Conservation (phyloP, 2,329 filamentous ascomycete species). For the Chrysoporthe austroafricana region DNA sequence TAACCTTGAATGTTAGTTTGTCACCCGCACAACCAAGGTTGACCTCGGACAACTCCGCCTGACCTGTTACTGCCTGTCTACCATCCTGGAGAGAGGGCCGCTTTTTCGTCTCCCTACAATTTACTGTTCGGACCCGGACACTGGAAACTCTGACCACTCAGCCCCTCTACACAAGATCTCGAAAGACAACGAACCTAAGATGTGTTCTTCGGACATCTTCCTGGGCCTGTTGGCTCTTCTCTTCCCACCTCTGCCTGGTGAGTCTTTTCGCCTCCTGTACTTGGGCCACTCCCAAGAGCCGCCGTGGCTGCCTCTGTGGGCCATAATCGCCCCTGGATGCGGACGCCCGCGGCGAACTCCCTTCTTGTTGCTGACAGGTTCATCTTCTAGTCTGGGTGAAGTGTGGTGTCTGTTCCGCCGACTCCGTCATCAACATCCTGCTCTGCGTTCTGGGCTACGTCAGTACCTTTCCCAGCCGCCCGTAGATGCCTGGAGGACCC, state of each 20-base stretch:
- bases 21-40: neutral
- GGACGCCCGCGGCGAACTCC: neutral
- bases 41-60: neutral
- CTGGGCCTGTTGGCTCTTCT: conserved; percentile 66
- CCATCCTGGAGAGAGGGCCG: conserved; percentile 1
- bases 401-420: conserved; percentile 86
- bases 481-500: conserved; percentile 38
- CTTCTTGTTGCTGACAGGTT: conserved; percentile 37
- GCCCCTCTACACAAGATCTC: neutral
- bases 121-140: neutral
- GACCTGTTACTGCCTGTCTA: neutral
- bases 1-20: neutral
- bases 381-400: conserved; percentile 84
- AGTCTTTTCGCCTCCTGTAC: conserved; percentile 35
- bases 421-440: conserved; percentile 93
- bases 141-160: neutral
- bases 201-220: conserved; percentile 66
- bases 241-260: conserved; percentile 69
- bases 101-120: conserved; percentile 5
- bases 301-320: conserved; percentile 5
- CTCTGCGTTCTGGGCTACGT: conserved; percentile 77
- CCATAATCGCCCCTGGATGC: neutral
- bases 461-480: conserved; percentile 33
- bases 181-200: conserved; percentile 36
- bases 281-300: neutral